Percentiles rank a stretch among this genome's conserved stretches.
These are phyloP conservation scores for Megacollybia marginata DNA, from an alignment of 768 basidiomycete species.

Conservation along the genomic window DNA sequence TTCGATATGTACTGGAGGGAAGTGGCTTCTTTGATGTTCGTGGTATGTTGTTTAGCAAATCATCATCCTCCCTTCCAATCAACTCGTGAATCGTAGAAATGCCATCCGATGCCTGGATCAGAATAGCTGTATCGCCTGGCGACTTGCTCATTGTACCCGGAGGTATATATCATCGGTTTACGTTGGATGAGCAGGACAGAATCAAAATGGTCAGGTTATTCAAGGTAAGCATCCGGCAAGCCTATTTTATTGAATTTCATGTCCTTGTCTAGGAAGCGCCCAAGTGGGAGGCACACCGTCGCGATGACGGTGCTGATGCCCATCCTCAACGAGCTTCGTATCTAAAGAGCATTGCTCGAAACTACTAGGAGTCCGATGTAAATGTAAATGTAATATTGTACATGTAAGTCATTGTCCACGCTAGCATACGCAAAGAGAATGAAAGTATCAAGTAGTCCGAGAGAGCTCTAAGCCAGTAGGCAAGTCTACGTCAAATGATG, in stretches of 20 bases:
- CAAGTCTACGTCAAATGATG: too few relatives aligned
- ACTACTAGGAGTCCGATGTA: neutral
- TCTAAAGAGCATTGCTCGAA: constrained; percentile 38
- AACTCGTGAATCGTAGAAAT: constrained; percentile 37
- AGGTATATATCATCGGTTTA: constrained; percentile 94
- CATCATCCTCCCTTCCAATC: neutral
- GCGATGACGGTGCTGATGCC: constrained; percentile 50
- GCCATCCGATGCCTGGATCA: constrained; percentile 70
- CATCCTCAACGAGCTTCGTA: constrained; percentile 62
- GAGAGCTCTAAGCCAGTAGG: too few relatives aligned
- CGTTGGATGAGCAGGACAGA: constrained; percentile 66
- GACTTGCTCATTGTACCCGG: constrained; percentile 85
- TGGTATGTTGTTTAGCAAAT: constrained; percentile 35
- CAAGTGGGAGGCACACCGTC: constrained; percentile 80
- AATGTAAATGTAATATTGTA: neutral
- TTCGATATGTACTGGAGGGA: constrained; percentile 81
- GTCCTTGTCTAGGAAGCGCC: constrained; percentile 64
- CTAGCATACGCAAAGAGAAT: too few relatives aligned
- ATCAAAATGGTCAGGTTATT: constrained; percentile 81
- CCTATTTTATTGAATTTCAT: neutral
- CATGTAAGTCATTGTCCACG: too few relatives aligned
- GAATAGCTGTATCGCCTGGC: constrained; percentile 65
- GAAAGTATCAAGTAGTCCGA: too few relatives aligned
- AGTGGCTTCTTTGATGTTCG: constrained; percentile 90
- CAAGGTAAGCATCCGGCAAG: constrained; percentile 46